phyloP scores from a whole-genome alignment of 331 rosid genomes.

The Acacia pycnantha region DNA sequence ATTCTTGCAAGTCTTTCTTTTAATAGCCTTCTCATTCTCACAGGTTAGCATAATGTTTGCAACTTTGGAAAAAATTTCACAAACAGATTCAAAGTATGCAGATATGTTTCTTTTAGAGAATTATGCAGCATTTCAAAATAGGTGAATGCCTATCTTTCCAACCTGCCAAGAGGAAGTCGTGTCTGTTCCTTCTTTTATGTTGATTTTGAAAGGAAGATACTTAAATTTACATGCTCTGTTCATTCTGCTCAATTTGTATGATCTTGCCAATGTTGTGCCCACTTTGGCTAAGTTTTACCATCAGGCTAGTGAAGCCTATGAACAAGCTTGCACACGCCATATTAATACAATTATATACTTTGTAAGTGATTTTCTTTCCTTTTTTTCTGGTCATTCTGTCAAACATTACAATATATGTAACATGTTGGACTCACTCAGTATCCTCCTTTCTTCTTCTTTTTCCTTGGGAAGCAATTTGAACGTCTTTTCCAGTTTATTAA shows the following conservation, averaged over 20 bases:
- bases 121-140: conserved; percentile 96
- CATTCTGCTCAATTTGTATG: too few species aligned
- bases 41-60: conserved; percentile 97
- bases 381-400: too few species aligned
- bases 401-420: not conserved
- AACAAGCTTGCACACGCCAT: conserved; percentile 98
- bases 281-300: conserved; percentile 83
- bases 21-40: too few species aligned
- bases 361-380: conserved; percentile 48
- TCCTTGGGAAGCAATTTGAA: conserved; percentile 79
- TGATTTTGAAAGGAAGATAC: conserved; percentile 23
- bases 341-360: conserved; percentile 73
- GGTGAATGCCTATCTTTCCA: conserved; percentile 43
- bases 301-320: conserved; percentile 98
- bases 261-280: too few species aligned
- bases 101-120: conserved; percentile 92
- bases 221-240: not conserved
- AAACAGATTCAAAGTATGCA: conserved; percentile 90
- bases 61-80: conserved; percentile 91
- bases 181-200: conserved; percentile 12
- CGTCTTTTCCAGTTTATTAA: conserved; percentile 87
- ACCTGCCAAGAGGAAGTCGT: conserved; percentile 5
- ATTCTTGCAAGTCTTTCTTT: too few species aligned
- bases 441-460: not conserved
- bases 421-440: conserved; percentile 10